These are phyloP conservation scores for Buxus sempervirens DNA, from an alignment of 164 flowering plant genomes.

Conservation along the genomic window DNA sequence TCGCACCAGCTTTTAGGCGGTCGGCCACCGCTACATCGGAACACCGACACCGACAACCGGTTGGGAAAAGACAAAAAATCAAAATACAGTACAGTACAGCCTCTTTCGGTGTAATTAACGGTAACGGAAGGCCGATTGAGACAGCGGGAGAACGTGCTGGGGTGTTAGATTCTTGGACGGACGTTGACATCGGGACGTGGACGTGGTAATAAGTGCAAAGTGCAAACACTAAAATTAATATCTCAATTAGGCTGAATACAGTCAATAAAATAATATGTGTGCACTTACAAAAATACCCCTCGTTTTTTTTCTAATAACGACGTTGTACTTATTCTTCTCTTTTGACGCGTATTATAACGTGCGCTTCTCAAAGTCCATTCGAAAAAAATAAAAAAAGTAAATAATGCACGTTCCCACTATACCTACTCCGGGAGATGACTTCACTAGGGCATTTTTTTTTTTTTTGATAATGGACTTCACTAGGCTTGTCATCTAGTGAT, in stretches of 20 bases:
- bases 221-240: constrained; percentile 18
- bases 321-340: neutral
- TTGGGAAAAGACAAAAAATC: too few relatives aligned
- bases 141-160: constrained; percentile 1
- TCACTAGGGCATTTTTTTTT: too few relatives aligned
- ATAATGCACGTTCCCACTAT: too few relatives aligned
- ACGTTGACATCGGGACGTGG: neutral
- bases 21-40: too few relatives aligned
- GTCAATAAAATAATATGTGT: neutral
- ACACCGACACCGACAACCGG: too few relatives aligned
- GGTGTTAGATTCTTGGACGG: constrained; percentile 16
- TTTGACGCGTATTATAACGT: neutral
- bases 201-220: neutral
- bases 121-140: neutral
- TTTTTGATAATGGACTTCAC: too few relatives aligned
- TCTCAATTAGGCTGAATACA: constrained; percentile 1
- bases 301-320: neutral
- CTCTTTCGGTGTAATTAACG: neutral
- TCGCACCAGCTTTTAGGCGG: too few relatives aligned
- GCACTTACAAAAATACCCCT: neutral
- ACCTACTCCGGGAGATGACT: too few relatives aligned
- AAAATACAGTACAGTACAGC: too few relatives aligned
- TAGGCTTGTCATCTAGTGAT: too few relatives aligned
- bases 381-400: neutral
- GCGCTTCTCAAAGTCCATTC: neutral